A percentile compares a stretch with the other conserved stretches of the same genome.
phyloP scores from a whole-genome alignment of 495 filamentous ascomycete species.

The Hyaloscypha finlandica region DNA sequence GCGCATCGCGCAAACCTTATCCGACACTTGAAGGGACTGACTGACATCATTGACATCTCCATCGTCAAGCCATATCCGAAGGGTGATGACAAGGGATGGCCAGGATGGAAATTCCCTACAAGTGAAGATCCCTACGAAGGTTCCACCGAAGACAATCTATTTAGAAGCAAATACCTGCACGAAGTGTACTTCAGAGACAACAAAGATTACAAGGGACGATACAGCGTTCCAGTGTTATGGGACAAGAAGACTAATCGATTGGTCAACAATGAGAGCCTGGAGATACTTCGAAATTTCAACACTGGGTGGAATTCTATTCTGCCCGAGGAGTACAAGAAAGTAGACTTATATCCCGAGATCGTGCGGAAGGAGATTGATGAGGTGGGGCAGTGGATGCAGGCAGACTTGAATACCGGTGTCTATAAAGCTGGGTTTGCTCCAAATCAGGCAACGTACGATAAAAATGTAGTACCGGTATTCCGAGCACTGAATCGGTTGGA shows the following conservation, averaged over 20 bases:
- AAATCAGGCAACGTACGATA: slow-evolving; percentile 76
- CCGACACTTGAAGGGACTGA: slow-evolving; percentile 55
- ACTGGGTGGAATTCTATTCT: slow-evolving; percentile 73
- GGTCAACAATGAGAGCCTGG: slow-evolving; percentile 52
- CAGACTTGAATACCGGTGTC: slow-evolving; percentile 84
- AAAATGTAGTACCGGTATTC: slow-evolving; percentile 69
- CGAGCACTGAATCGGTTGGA: slow-evolving; percentile 72
- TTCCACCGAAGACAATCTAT: slow-evolving; percentile 39
- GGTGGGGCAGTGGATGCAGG: slow-evolving; percentile 80
- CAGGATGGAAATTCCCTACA: slow-evolving; percentile 44
- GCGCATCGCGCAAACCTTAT: slow-evolving; percentile 60
- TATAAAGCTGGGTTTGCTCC: slow-evolving; percentile 58
- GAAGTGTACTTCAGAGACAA: slow-evolving; percentile 73
- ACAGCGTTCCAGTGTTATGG: slow-evolving; percentile 80
- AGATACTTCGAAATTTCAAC: slow-evolving; percentile 73
- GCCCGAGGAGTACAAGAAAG: slow-evolving; percentile 55
- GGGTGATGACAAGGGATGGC: slow-evolving; percentile 42
- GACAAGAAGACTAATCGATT: slow-evolving; percentile 66
- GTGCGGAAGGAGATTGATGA: slow-evolving; percentile 68
- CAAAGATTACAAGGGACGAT: slow-evolving; percentile 68
- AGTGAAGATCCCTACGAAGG: slow-evolving; percentile 61
- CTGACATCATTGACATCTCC: slow-evolving; percentile 54
- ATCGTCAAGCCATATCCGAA: slow-evolving; percentile 48
- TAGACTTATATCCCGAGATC: slow-evolving; percentile 63
- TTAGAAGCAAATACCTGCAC: slow-evolving; percentile 62